Base-by-base conservation (phyloP, 441 rosid species). In the Brassica hybrid region DNA sequence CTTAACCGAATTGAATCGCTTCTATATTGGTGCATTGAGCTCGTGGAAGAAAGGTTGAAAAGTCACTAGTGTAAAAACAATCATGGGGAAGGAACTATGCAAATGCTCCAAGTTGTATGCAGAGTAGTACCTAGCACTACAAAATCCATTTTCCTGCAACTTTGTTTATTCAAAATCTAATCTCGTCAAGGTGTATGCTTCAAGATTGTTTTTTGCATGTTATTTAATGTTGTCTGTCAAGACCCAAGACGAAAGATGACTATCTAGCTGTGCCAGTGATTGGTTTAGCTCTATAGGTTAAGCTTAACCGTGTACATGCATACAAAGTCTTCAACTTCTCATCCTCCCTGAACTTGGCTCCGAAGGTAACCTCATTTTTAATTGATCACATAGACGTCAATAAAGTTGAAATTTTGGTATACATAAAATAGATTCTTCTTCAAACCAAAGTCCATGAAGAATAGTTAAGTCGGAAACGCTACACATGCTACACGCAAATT, bases 11-110 rank as follows among this genome's bases (percentile, higher is more conserved):
- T 93, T 18, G 94, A 88, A 79, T n/a, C 87, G 41, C 98, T 93
- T 73, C 77, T 95, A 36, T 88, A 88, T 69, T 90, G 91, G 13
- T 95, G 99, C 80, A 88, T 93, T n/a, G 97, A 91, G 76, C 98
- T 95, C 58, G 92, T 90, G 3, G 98, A 93, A 84, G 94, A 86
- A 69, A 88, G 67, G 70, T 56, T 93, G 77, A 83, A 84, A 73
- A 68, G 62, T 62, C 60, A 25, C 21, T 61, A 17, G 27, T 34
- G 1, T 14, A 36, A 14, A 41, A 32, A 62, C 0, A n/a, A 63
- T 16, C 34, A 38, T 48, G n/a, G n/a, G 17, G 12, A n/a, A n/a
- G 54, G 34, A 67, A 45, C 27, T 3, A 43, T 66, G 58, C 58
- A 67, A 67, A 45, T 67, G 13, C 71, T 45, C 13, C 57, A 23